Evolutionary conservation across 1,139 yeast species (phyloP), one percentile per base, ranked within the genome.

Genomic region (Debaryomyces sp.): DNA sequence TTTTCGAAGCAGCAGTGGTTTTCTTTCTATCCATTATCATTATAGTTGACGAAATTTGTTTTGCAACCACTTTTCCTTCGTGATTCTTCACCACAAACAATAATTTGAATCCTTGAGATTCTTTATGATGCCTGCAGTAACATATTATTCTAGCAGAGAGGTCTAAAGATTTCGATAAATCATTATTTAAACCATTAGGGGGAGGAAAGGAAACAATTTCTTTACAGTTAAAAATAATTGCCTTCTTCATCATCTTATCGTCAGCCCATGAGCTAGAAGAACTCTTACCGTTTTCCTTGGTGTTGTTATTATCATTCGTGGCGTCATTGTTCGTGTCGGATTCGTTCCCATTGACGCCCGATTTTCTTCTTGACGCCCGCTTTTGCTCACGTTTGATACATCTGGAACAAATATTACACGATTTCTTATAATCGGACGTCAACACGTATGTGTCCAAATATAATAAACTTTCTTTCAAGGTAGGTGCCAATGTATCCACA

Each of bases 21-120:
- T 87, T 87, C 75, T 94, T 95, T 63, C 96, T 86, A 67, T 94
- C 98, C 84, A 95, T 91, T 47, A 92, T 91, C 82, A 89, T 84
- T 27, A 94, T 89, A 1, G 91, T 82, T 6, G 85, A 74, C 0
- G 96, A 81, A 7, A 87, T 66, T 35, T 84, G 82, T 59, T 85
- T 86, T 10, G 94, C 97, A 22, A 92, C 78, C 6, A 90, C 76
- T 24, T 75, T 72, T 36, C 85, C 87, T 9, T 71, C 63, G 48
- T 73, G 62, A 64, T 92, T 83, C 53, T 82, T 84, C 41, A 91
- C 65, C 4, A 90, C 84, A 57, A 91, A 84, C 41, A 91, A 72
- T 35, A 92, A 73, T 58, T 79, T 78, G 71, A 91, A 94, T 1
- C 98, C 98, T 46, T 80, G 81, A 26, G 84, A 74, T 53, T 92